Conservation (phyloP, 352 stramenopile species). For the Phytophthora pluvialis region DNA sequence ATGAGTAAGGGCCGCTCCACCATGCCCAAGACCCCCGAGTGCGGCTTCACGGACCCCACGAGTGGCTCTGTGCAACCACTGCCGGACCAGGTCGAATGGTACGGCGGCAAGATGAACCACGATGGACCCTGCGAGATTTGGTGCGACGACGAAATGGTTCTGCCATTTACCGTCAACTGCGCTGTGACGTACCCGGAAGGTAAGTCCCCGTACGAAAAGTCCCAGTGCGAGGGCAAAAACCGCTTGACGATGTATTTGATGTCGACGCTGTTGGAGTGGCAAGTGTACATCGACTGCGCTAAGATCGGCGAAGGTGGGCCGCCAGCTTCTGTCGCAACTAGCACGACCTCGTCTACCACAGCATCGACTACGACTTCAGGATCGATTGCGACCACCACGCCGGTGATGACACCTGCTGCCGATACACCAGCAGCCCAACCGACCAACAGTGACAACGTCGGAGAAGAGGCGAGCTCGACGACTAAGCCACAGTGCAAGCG, state of each 20-base stretch:
- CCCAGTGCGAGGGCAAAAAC: constrained; percentile 38
- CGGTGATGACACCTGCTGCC: neutral
- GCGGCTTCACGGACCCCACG: constrained; percentile 38
- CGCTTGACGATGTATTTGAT: constrained; percentile 50
- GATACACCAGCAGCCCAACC: neutral
- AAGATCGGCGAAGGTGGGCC: constrained; percentile 29
- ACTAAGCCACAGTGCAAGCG: constrained; percentile 10
- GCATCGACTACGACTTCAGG: no score
- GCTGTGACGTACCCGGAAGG: constrained; percentile 32
- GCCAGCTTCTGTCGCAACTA: constrained; percentile 3
- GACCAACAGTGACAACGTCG: neutral
- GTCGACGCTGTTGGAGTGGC: constrained; percentile 32
- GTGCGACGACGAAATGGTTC: constrained; percentile 50
- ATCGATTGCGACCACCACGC: neutral
- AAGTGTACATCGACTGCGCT: constrained; percentile 30
- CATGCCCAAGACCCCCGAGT: constrained; percentile 36
- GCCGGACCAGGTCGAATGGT: constrained; percentile 41
- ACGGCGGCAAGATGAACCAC: constrained; percentile 42
- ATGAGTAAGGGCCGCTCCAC: constrained; percentile 23
- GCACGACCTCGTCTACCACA: neutral
- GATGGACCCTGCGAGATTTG: constrained; percentile 52
- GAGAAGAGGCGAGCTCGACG: neutral
- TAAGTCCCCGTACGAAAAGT: constrained; percentile 41
- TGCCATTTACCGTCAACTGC: constrained; percentile 48
- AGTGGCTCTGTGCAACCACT: constrained; percentile 27